phyloP scores from a whole-genome alignment of 1,284 basidiomycete genomes.

The Cryptococcus neoformans region DNA sequence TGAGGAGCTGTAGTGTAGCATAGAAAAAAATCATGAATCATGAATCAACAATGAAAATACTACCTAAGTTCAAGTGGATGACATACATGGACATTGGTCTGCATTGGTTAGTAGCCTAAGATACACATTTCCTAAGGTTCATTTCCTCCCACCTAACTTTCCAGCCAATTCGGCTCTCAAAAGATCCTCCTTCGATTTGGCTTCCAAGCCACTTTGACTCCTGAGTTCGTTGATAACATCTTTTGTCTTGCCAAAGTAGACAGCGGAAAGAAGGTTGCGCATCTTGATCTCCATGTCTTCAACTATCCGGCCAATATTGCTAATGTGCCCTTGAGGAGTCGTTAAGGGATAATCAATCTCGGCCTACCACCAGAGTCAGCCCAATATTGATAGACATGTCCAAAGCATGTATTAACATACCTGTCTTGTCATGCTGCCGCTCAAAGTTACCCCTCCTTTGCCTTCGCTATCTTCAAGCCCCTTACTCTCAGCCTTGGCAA shows the following conservation, averaged over 20 bases:
- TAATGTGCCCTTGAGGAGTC: conserved; percentile 75
- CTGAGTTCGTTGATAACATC: conserved; percentile 91
- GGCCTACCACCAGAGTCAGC: conserved; percentile 53
- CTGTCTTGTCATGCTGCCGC: conserved; percentile 97
- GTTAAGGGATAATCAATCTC: conserved; percentile 83
- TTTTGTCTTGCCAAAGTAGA: conserved; percentile 97
- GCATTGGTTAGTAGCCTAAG: too few relatives aligned
- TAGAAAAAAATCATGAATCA: not conserved
- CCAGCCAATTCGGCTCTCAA: conserved; percentile 93
- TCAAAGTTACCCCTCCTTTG: conserved; percentile 75
- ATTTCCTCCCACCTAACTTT: conserved; percentile 36
- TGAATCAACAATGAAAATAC: not conserved
- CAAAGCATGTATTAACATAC: conserved; percentile 48
- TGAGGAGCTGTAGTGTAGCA: not conserved
- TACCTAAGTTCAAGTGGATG: not conserved
- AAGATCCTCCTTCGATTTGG: conserved; percentile 73
- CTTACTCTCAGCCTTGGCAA: conserved; percentile 38
- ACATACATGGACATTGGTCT: not conserved
- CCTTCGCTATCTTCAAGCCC: conserved; percentile 44
- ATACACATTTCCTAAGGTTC: not conserved
- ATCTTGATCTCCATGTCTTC: conserved; percentile 99
- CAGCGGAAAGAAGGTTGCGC: conserved; percentile 92
- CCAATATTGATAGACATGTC: too few relatives aligned
- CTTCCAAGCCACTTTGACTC: conserved; percentile 80
- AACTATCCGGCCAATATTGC: conserved; percentile 89